Evolutionary conservation across 495 filamentous ascomycete species (phyloP), one percentile per base, ranked within the genome.

Genomic region (Stereocaulon alpinum): DNA sequence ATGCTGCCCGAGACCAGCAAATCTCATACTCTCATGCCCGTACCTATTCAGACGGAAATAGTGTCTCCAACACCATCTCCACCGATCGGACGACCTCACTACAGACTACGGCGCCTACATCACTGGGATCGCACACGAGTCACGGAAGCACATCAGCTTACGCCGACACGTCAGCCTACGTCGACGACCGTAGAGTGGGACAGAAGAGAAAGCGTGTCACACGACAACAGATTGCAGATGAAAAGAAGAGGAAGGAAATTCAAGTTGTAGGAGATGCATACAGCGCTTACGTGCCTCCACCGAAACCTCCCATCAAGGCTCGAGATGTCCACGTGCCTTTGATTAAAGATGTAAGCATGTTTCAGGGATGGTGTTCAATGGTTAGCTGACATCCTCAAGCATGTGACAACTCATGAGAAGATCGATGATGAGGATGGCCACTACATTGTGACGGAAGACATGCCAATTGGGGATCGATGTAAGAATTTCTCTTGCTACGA

Each of bases 371-470:
- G 27, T 22, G 10, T 20, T 40, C 17, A 53, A 48, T 12, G n/a
- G 20, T 47, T 44, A 47, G 40, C 63, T 70, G 60, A 72, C 66
- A 3, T 63, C 14, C 53, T 15, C 47, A 69, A 75, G 61, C 69
- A 71, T 27, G 70, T 69, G 47, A 67, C 71, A 41, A 75, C 73
- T 34, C 71, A 76, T 50, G 71, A 87, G 68, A 80, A 85, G 73
- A 85, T 89, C 52, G 93, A 98, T 65, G 93, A 97, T 61, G 91
- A 96, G 48, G 93, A 98, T 65, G 93, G 93, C 17, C 93, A 98
- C 69, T 97, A 95, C 66, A 87, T 96, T 64, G 90, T 98, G 15
- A 81, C 83, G 3, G 85, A 88, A 41, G 87, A 95, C 59, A 86
- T 85, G 17, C 79, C 85, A 60, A 72, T 98, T 41, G 95, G 92